Conservation (phyloP, 2,329 filamentous ascomycete genomes). For the Magnaporthiopsis rhizophila region DNA sequence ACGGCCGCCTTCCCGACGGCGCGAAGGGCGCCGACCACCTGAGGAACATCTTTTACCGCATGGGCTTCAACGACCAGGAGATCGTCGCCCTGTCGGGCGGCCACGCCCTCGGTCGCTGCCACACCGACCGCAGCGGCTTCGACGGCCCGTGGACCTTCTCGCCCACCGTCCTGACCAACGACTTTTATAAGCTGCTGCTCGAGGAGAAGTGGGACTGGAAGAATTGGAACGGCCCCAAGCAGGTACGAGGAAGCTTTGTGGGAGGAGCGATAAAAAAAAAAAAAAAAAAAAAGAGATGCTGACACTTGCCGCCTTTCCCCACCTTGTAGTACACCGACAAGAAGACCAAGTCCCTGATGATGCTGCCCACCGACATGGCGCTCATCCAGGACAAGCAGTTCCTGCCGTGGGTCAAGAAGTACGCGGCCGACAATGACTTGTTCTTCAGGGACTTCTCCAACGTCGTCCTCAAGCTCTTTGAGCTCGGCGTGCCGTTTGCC, state of each 20-base stretch:
- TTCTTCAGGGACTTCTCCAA: conserved; percentile 93
- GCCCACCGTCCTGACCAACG: conserved; percentile 86
- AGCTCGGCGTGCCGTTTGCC: conserved; percentile 86
- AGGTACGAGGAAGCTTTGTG: conserved; percentile 28
- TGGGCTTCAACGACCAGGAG: conserved; percentile 96
- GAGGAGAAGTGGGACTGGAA: conserved; percentile 88
- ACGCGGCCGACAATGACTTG: conserved; percentile 79
- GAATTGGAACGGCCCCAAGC: conserved; percentile 87
- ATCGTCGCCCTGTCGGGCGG: conserved; percentile 86
- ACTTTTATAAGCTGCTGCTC: conserved; percentile 82
- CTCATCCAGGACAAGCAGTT: conserved; percentile 85
- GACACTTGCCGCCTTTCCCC: not conserved
- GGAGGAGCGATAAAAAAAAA: not conserved
- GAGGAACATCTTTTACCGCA: conserved; percentile 86
- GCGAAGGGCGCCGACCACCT: conserved; percentile 73
- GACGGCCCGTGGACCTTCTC: conserved; percentile 89
- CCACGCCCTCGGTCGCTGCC: conserved; percentile 80
- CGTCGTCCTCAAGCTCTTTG: conserved; percentile 75
- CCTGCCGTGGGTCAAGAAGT: conserved; percentile 70
- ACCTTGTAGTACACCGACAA: conserved; percentile 69
- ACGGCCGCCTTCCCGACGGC: conserved; percentile 71
- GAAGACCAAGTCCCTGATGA: conserved; percentile 84
- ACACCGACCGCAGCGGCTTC: conserved; percentile 81
- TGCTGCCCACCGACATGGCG: conserved; percentile 88
- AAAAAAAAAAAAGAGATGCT: not conserved